Evolutionary conservation across 2,329 filamentous ascomycete genomes (phyloP), one percentile per base, ranked within the genome.

Genomic region (Pestalotiopsis fici): DNA sequence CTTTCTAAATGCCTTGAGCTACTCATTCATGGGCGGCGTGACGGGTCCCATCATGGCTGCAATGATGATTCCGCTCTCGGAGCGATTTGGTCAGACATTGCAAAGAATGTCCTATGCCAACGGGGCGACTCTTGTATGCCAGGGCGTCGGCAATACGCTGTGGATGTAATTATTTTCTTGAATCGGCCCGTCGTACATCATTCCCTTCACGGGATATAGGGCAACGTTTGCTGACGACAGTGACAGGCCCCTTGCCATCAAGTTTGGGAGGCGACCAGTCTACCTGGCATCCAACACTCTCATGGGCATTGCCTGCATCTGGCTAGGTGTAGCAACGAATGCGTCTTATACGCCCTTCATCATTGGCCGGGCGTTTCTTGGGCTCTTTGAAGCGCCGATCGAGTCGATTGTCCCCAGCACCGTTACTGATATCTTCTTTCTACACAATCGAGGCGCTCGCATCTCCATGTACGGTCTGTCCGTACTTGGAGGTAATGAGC

Each of bases 381-480:
- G 59, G 13, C 59, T 61, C 3, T 61, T 61, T 11, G 59, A 43
- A 12, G 59, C 59, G 13, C 59, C 59, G 6, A 61, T 61, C n/a
- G 59, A 61, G 31, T 61, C 59, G 15, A 61, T 61, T 43, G 59
- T 79, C 23, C 81, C 80, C 4, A 76, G 73, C 66, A 75, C 74
- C 2, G 73, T 77, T 66, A 75, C 74, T 60, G 76, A 78, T 47
- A 57, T 78, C 9, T 78, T 74, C 64, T 78, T 78, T 54, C 66
- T 77, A n/a, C 77, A 78, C 61, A 75, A 78, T 66, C 72, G 77
- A 12, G 77, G 77, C 13, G 70, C 73, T 55, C 73, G 72, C 67
- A 77, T 77, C 73, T 75, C 75, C 31, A 23, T 76, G 35, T 78
- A 78, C 67, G 76, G 75, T 71, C 75, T 73, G 66, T 73, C 74